Percentiles rank a stretch among this genome's conserved stretches.
Evolutionary conservation across 768 basidiomycete species (phyloP).

Genomic region (Boletus rubroflammeus): DNA sequence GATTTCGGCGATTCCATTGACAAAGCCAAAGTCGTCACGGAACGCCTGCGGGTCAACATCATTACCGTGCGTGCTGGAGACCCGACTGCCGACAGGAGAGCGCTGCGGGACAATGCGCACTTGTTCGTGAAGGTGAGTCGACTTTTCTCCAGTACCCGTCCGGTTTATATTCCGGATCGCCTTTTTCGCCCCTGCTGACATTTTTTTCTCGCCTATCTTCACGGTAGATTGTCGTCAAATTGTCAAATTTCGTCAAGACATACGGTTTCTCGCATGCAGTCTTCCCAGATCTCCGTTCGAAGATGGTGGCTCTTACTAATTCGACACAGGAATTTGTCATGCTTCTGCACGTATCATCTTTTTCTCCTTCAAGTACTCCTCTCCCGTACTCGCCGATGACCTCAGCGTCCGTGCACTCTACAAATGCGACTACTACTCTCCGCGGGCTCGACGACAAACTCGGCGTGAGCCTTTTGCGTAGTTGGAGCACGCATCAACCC

Average conservation of each 20-base stretch:
- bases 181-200: slow-evolving; percentile 4
- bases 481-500: slow-evolving; percentile 51
- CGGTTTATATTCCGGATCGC: neutral
- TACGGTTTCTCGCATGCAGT: slow-evolving; percentile 55
- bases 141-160: neutral
- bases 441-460: slow-evolving; percentile 45
- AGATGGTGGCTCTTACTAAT: slow-evolving; percentile 75
- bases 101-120: slow-evolving; percentile 74
- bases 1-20: slow-evolving; percentile 54
- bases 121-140: slow-evolving; percentile 71
- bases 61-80: slow-evolving; percentile 56
- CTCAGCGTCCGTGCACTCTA: slow-evolving; percentile 25
- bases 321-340: slow-evolving; percentile 86
- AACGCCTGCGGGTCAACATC: slow-evolving; percentile 57
- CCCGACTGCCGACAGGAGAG: slow-evolving; percentile 49
- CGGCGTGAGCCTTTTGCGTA: slow-evolving; percentile 53
- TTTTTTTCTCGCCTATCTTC: neutral
- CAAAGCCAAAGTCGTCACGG: slow-evolving; percentile 62
- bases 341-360: slow-evolving; percentile 80
- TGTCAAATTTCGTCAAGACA: slow-evolving; percentile 71
- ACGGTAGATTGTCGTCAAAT: slow-evolving; percentile 66
- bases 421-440: slow-evolving; percentile 8
- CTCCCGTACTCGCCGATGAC: slow-evolving; percentile 61
- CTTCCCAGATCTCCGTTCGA: slow-evolving; percentile 57
- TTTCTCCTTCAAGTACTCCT: slow-evolving; percentile 55